Evolutionary conservation across 2,329 filamentous ascomycete species (phyloP).

Genomic region (Sporothrix phasma): DNA sequence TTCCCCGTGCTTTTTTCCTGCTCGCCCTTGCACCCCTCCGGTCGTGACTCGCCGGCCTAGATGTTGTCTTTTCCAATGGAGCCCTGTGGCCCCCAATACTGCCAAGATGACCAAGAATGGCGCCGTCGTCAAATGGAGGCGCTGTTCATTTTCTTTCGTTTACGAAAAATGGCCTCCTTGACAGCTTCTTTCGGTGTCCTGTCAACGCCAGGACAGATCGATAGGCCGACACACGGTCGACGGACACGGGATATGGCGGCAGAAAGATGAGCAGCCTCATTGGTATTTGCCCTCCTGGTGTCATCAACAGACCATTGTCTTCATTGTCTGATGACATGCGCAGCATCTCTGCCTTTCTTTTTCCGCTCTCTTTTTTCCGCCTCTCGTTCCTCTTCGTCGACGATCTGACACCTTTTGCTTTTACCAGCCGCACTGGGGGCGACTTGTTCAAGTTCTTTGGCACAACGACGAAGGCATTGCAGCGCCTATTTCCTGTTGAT

Average conservation of each 20-base stretch:
- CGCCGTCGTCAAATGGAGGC: background rate
- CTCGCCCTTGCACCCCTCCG: background rate
- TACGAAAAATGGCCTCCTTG: background rate
- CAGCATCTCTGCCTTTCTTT: background rate
- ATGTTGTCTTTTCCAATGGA: background rate
- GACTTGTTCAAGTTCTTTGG: background rate
- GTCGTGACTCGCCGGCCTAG: background rate
- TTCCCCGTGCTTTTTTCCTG: background rate
- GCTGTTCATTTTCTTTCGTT: background rate
- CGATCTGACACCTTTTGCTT: background rate
- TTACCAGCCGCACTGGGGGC: background rate
- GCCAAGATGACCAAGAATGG: background rate
- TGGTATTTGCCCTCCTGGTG: background rate
- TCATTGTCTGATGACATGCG: background rate
- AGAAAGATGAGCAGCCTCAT: background rate
- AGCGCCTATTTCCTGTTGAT: background rate
- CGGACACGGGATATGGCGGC: background rate
- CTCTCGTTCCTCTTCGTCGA: background rate
- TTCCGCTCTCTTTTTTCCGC: background rate
- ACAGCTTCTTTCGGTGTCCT: background rate
- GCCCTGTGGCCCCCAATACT: background rate
- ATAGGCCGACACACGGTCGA: background rate
- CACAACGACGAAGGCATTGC: background rate
- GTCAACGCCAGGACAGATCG: background rate
- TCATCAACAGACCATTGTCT: background rate